phyloP scores from a whole-genome alignment of 2,329 filamentous ascomycete genomes.

The Ilyonectria mors-panacis region DNA sequence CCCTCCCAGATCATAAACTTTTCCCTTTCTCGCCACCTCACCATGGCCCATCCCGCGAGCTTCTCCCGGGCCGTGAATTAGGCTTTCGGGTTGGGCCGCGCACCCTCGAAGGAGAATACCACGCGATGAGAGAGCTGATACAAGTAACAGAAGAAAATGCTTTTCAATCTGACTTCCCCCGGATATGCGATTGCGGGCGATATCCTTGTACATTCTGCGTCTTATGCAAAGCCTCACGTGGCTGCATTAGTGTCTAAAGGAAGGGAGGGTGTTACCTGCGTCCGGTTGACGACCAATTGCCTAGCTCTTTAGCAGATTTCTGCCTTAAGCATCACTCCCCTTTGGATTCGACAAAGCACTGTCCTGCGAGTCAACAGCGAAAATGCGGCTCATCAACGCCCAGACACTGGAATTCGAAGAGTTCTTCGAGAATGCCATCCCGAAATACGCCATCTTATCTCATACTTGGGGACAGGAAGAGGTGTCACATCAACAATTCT shows the following conservation, averaged over 20 bases:
- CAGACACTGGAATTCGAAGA: neutral
- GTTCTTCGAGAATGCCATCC: neutral
- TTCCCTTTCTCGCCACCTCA: neutral
- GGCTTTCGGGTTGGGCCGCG: slow-evolving; percentile 24
- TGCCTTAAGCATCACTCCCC: too few species aligned
- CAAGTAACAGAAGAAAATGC: neutral
- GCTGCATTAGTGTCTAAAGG: neutral
- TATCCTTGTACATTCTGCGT: neutral
- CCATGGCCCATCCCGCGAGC: slow-evolving; percentile 7
- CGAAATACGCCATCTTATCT: neutral
- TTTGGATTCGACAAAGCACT: too few species aligned
- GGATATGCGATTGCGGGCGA: neutral
- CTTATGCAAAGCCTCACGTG: neutral
- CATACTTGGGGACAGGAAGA: neutral
- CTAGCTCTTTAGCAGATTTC: too few species aligned
- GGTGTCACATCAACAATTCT: neutral
- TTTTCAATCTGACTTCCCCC: neutral
- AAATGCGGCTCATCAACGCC: neutral
- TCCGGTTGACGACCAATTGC: too few species aligned
- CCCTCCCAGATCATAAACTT: neutral
- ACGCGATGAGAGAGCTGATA: neutral
- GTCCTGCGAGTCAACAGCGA: neutral
- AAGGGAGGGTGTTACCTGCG: too few species aligned
- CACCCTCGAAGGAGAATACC: slow-evolving; percentile 1
- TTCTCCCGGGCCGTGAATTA: slow-evolving; percentile 15